Conservation (phyloP, 805 yeast species). For the Priceomyces medius region DNA sequence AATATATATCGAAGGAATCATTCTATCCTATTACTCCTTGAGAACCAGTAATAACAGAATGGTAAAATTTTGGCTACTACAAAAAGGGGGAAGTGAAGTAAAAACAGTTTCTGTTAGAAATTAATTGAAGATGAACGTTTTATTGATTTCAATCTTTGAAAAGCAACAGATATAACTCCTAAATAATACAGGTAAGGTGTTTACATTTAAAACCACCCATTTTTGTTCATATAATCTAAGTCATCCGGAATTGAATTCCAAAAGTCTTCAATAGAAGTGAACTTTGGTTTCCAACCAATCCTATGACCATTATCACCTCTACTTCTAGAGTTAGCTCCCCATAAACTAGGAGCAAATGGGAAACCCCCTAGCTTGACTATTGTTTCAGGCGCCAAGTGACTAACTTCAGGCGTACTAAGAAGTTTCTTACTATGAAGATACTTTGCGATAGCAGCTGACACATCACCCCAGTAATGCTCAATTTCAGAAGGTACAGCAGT, state of each 20-base stretch:
- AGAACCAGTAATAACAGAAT: too few relatives aligned
- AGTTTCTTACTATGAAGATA: slow-evolving; percentile 14
- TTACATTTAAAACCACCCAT: background rate
- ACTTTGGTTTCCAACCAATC: slow-evolving; percentile 29
- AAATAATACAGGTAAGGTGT: too few relatives aligned
- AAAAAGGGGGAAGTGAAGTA: too few relatives aligned
- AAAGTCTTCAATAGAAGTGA: slow-evolving; percentile 12
- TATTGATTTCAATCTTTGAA: too few relatives aligned
- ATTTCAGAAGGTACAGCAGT: slow-evolving; percentile 13
- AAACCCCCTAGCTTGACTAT: slow-evolving; percentile 12
- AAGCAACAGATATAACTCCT: too few relatives aligned
- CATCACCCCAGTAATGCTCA: slow-evolving; percentile 29
- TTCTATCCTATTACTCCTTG: too few relatives aligned
- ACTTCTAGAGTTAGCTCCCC: slow-evolving; percentile 28
- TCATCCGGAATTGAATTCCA: slow-evolving; percentile 19
- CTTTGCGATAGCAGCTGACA: slow-evolving; percentile 19
- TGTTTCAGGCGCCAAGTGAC: slow-evolving; percentile 13
- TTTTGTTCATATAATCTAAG: slow-evolving; percentile 11
- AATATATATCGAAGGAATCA: too few relatives aligned
- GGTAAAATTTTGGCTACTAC: too few relatives aligned
- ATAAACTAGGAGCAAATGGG: slow-evolving; percentile 18
- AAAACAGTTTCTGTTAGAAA: too few relatives aligned
- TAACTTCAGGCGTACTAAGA: slow-evolving; percentile 15
- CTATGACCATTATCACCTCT: slow-evolving; percentile 24
- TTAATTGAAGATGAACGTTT: too few relatives aligned